These are phyloP conservation scores for Cylindrotheca fusiformis DNA, from an alignment of 108 stramenopile genomes.

Conservation along the genomic window DNA sequence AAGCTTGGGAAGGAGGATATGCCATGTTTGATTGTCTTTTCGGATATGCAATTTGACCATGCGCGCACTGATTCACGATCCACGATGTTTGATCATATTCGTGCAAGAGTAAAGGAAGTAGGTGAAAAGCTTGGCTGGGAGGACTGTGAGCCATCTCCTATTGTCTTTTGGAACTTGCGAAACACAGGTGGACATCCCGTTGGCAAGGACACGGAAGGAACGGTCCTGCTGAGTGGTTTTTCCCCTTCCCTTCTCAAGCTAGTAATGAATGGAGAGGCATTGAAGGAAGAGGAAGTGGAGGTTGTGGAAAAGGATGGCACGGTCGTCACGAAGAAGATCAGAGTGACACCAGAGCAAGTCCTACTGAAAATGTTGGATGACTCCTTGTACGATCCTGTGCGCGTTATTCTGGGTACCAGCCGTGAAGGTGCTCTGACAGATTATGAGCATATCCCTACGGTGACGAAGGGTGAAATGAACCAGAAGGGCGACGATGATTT, in stretches of 20 bases:
- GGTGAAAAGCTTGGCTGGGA: slow-evolving; percentile 20
- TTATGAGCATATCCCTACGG: no score
- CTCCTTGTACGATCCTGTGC: slow-evolving; percentile 18
- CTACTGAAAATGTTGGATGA: slow-evolving; percentile 38
- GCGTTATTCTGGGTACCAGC: no score
- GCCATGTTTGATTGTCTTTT: slow-evolving; percentile 43
- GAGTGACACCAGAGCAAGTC: slow-evolving; percentile 29
- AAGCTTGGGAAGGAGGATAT: slow-evolving; percentile 24
- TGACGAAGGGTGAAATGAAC: no score
- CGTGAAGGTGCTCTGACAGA: no score
- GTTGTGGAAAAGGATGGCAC: slow-evolving; percentile 27
- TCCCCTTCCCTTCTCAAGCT: slow-evolving; percentile 46
- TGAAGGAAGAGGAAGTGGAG: slow-evolving; percentile 37
- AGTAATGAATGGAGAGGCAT: slow-evolving; percentile 39
- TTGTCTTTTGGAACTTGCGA: slow-evolving; percentile 57
- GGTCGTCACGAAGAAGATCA: slow-evolving; percentile 18
- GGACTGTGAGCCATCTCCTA: slow-evolving; percentile 20
- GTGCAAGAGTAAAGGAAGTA: neutral
- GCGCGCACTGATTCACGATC: slow-evolving; percentile 4
- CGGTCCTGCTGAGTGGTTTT: slow-evolving; percentile 42
- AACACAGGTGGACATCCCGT: slow-evolving; percentile 34
- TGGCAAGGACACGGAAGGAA: slow-evolving; percentile 21
- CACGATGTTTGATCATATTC: slow-evolving; percentile 12
- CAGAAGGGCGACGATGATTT: no score
- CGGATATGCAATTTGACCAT: slow-evolving; percentile 57